Conservation (phyloP, 768 basidiomycete species). For the Agrocybe praecox region DNA sequence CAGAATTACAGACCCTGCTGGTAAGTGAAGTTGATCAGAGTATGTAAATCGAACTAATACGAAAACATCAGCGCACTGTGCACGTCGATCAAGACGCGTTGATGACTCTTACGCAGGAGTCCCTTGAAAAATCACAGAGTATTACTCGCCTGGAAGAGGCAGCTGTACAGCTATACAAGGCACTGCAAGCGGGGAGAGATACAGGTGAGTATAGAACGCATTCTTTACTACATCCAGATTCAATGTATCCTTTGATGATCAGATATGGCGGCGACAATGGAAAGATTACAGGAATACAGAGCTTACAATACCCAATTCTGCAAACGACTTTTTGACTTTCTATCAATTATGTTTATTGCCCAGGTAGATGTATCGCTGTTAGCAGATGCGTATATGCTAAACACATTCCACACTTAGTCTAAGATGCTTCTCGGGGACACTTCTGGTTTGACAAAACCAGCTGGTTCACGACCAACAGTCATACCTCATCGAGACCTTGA, state of each 20-base stretch:
- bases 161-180: slow-evolving; percentile 91
- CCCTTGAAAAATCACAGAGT: slow-evolving; percentile 76
- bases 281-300: slow-evolving; percentile 86
- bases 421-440: slow-evolving; percentile 68
- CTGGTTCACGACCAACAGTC: slow-evolving; percentile 49
- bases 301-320: slow-evolving; percentile 92
- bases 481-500: slow-evolving; percentile 76
- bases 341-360: slow-evolving; percentile 89
- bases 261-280: slow-evolving; percentile 99
- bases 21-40: slow-evolving; percentile 39
- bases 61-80: slow-evolving; percentile 74
- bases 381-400: not conserved
- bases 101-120: slow-evolving; percentile 82
- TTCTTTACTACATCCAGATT: not conserved
- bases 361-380: slow-evolving; percentile 54
- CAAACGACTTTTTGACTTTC: slow-evolving; percentile 87
- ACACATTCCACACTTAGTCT: slow-evolving; percentile 41
- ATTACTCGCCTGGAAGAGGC: slow-evolving; percentile 82
- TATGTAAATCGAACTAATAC: not conserved
- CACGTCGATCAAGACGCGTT: slow-evolving; percentile 85
- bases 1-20: slow-evolving; percentile 86
- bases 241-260: not conserved
- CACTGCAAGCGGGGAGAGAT: slow-evolving; percentile 86
- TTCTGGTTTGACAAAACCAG: slow-evolving; percentile 52
- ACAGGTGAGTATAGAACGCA: slow-evolving; percentile 53